Percentiles rank a stretch among this genome's conserved stretches.
Evolutionary conservation across 2,329 filamentous ascomycete species (phyloP).

Genomic region (Penicillium freii): DNA sequence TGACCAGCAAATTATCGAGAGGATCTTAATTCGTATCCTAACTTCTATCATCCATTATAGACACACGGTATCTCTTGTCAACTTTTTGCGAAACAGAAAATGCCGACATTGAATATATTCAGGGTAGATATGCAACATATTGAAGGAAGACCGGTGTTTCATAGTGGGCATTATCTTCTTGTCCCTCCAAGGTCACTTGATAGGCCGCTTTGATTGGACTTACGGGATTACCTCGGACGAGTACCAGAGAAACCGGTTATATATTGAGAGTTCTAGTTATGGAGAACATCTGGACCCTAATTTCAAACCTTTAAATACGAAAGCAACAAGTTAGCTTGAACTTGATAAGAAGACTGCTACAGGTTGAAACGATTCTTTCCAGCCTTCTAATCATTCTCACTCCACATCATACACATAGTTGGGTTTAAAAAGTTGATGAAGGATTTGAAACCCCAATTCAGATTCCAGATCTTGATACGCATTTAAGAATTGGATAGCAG

Average conservation of each 20-base stretch:
- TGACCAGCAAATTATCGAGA: neutral
- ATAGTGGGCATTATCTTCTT: neutral
- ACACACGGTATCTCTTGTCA: neutral
- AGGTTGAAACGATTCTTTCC: neutral
- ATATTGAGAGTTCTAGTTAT: neutral
- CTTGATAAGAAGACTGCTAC: neutral
- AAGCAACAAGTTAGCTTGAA: neutral
- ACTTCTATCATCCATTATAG: neutral
- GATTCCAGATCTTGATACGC: neutral
- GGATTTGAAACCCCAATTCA: neutral
- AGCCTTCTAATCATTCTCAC: neutral
- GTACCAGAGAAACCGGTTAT: neutral
- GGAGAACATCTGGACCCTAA: neutral
- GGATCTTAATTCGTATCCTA: neutral
- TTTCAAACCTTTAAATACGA: neutral
- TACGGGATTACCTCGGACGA: neutral
- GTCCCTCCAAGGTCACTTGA: neutral
- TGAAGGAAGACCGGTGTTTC: neutral
- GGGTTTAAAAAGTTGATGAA: neutral
- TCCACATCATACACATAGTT: neutral
- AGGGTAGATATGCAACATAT: neutral
- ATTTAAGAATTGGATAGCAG: neutral
- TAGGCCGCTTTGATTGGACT: neutral
- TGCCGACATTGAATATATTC: neutral
- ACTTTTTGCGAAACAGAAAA: neutral